A percentile compares a stretch with the other conserved stretches of the same genome.
phyloP scores from a whole-genome alignment of 495 filamentous ascomycete genomes.

The Pseudomonodictys pantanalensis region DNA sequence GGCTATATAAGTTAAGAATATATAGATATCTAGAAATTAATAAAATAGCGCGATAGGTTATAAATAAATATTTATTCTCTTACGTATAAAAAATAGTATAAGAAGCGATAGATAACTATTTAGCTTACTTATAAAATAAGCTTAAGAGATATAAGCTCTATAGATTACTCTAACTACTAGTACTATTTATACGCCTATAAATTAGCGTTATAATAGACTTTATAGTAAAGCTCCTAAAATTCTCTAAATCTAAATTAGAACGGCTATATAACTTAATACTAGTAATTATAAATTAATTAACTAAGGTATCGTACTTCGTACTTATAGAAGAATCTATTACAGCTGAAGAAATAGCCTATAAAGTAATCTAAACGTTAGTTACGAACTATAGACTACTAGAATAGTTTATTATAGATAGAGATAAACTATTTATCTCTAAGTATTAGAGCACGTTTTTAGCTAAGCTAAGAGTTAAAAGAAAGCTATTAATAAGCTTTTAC shows the following conservation, averaged over 20 bases:
- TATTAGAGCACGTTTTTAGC: not conserved
- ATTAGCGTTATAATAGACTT: not conserved
- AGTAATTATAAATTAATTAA: not conserved
- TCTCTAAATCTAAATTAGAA: not conserved
- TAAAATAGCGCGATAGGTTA: not conserved
- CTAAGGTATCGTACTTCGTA: not conserved
- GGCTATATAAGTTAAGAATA: not conserved
- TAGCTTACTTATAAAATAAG: not conserved
- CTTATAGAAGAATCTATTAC: not conserved
- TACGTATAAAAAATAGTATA: not conserved
- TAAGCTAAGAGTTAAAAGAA: not conserved
- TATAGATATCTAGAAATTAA: not conserved
- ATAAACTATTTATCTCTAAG: not conserved
- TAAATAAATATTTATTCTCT: not conserved
- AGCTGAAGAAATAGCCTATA: not conserved
- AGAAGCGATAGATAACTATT: not conserved
- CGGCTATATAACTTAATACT: not conserved
- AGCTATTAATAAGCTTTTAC: not conserved
- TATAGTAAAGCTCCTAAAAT: not conserved
- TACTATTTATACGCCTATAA: not conserved
- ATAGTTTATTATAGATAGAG: not conserved
- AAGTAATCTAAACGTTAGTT: not conserved
- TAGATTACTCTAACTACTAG: not conserved
- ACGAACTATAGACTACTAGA: not conserved
- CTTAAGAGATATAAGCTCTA: not conserved